These are phyloP conservation scores for Kuraishia cidri DNA, from an alignment of 805 yeast genomes.

Conservation along the genomic window DNA sequence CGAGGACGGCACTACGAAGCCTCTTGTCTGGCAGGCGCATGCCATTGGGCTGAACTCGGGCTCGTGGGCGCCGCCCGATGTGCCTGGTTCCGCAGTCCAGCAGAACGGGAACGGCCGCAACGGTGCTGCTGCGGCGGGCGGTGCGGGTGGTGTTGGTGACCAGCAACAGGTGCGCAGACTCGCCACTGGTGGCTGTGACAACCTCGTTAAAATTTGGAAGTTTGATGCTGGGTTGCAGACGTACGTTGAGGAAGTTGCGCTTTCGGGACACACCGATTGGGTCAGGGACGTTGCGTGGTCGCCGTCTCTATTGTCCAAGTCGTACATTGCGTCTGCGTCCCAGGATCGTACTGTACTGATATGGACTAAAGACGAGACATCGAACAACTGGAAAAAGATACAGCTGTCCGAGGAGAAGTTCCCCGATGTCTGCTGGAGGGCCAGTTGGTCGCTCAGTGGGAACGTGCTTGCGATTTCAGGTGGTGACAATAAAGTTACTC, in stretches of 20 bases:
- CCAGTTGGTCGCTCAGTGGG: conserved; percentile 95
- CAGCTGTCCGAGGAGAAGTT: conserved; percentile 69
- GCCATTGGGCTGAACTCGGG: conserved; percentile 92
- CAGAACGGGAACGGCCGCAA: conserved; percentile 18
- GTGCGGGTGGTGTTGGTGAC: conserved; percentile 16
- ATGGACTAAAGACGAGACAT: conserved; percentile 74
- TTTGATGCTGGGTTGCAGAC: conserved; percentile 44
- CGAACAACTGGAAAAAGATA: conserved; percentile 69
- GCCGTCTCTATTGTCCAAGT: conserved; percentile 76
- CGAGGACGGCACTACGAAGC: conserved; percentile 76
- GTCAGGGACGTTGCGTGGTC: conserved; percentile 99
- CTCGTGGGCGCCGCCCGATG: conserved; percentile 77
- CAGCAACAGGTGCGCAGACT: conserved; percentile 55
- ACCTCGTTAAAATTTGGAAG: conserved; percentile 87
- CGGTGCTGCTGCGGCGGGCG: conserved; percentile 17
- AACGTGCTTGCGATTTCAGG: conserved; percentile 92
- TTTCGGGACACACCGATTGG: conserved; percentile 96
- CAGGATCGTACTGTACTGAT: conserved; percentile 92
- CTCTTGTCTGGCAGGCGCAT: conserved; percentile 68
- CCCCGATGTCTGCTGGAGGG: conserved; percentile 98
- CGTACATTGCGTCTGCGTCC: conserved; percentile 93
- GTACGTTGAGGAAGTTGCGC: conserved; percentile 64
- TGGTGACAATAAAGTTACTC: conserved; percentile 90
- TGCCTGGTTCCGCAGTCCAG: conserved; percentile 19
- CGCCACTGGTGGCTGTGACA: conserved; percentile 94